Percentiles rank a stretch among this genome's conserved stretches.
Evolutionary conservation across 768 basidiomycete species (phyloP).

Genomic region (Cyathus striatus): DNA sequence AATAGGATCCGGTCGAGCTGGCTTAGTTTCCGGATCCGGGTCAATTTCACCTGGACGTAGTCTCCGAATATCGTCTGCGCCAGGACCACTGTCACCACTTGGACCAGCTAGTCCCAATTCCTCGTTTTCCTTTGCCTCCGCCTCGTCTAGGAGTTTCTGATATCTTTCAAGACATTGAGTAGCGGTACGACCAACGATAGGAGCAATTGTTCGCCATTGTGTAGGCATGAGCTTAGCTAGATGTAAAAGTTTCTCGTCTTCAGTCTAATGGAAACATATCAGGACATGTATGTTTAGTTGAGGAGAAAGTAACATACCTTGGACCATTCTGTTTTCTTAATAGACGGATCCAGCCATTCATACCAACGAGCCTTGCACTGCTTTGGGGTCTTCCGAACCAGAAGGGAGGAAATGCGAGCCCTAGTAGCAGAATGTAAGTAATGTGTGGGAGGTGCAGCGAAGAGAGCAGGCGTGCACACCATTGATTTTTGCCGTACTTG

Average conservation of each 20-base stretch:
- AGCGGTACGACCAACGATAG: conserved; percentile 95
- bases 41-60: conserved; percentile 96
- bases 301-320: conserved; percentile 50
- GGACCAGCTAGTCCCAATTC: conserved; percentile 90
- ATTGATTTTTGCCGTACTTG: conserved; percentile 96
- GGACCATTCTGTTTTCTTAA: conserved; percentile 99
- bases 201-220: conserved; percentile 99
- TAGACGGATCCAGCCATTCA: conserved; percentile 98
- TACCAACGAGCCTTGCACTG: conserved; percentile 99
- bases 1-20: conserved; percentile 96
- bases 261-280: conserved; percentile 63
- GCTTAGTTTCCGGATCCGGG: conserved; percentile 97
- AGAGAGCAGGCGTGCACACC: conserved; percentile 34
- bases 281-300: too few relatives aligned
- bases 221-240: conserved; percentile 99
- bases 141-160: conserved; percentile 96
- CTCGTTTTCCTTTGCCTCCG: conserved; percentile 93
- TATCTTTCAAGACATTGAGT: conserved; percentile 98
- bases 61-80: conserved; percentile 87
- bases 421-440: conserved; percentile 27
- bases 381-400: conserved; percentile 98
- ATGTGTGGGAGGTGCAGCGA: not conserved
- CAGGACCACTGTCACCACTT: conserved; percentile 72
- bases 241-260: conserved; percentile 97
- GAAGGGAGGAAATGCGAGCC: conserved; percentile 96